Base-by-base conservation (phyloP, 2,329 filamentous ascomycete genomes). In the Apiospora kogelbergensis region DNA sequence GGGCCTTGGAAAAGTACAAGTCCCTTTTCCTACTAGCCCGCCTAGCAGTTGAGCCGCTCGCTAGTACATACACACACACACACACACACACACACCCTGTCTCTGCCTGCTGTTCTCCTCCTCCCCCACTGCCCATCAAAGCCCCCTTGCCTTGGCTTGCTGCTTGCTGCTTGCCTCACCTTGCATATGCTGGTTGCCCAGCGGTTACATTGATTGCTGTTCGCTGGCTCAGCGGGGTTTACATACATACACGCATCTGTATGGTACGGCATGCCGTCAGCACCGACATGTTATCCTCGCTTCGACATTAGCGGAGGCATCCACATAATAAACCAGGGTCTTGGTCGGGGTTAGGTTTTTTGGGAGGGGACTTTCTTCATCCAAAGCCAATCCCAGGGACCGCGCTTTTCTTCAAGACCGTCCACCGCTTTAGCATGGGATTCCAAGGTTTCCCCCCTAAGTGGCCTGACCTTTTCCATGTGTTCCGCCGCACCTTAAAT, bases 381-480 rank as follows among this genome's bases (percentile, higher is more conserved):
- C 48, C 15, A 57, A 57, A 57, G 48, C 48, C 48, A 57, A 33
- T 57, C 48, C 26, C 26, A 57, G 48, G 48, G 48, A 57, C 48
- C 48, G 48, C 48, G 48, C 48, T 57, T 57, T 57, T 57, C 48
- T n/a, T 57, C 48, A 57, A 57, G 48, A 17, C 48, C 26, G 48
- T 30, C 13, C 15, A 17, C 48, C 26, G 65, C n/a, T 30, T 30
- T 45, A 20, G 65, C 65, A 66, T 66, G 65, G 65, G 65, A 66
- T 66, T 66, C 44, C 65, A 46, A 66, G 30, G 42, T 66, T 53
- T 11, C 30, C 45, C 64, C 65, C 65, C 44, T 24, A 37, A 44
- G 63, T 37, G 37, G 42, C 63, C 63, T 33, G 63, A 45, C 41
- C 63, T 66, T 46, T 53, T 66, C 37, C 37, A 66, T 53, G 42